Percentiles rank a stretch among this genome's conserved stretches.
Evolutionary conservation across 192 early-diverging fungal species (phyloP).

Genomic region (Linnemannia hyalina): DNA sequence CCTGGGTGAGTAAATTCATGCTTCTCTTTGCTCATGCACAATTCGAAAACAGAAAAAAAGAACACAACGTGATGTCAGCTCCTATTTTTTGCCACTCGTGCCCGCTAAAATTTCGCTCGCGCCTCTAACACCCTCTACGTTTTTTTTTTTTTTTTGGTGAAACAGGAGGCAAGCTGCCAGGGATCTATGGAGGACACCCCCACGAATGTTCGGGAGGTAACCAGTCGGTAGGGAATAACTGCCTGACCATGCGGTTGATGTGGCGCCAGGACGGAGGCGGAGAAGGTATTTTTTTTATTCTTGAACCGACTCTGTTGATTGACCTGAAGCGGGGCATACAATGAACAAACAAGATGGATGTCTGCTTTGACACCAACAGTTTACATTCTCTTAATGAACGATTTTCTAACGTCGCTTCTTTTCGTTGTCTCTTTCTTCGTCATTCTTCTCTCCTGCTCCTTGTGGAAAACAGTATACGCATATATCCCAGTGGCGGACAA

Average conservation of each 20-base stretch:
- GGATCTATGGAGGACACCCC: slow-evolving; percentile 59
- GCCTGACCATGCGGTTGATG: slow-evolving; percentile 64
- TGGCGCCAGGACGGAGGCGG: slow-evolving; percentile 57
- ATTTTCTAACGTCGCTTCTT: neutral
- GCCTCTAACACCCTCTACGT: neutral
- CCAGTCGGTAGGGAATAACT: slow-evolving; percentile 60
- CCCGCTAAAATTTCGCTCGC: neutral
- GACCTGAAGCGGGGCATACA: neutral
- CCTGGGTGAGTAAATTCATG: slow-evolving; percentile 25
- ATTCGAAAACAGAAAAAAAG: no score
- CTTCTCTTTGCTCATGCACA: neutral
- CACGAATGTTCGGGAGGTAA: slow-evolving; percentile 62
- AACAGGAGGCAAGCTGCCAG: slow-evolving; percentile 64
- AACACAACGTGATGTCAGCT: slow-evolving; percentile 6
- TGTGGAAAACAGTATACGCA: slow-evolving; percentile 55
- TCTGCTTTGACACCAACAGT: no score
- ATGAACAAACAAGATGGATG: neutral
- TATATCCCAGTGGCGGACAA: slow-evolving; percentile 57
- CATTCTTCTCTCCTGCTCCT: neutral
- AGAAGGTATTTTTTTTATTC: slow-evolving; percentile 40
- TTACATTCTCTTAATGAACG: neutral
- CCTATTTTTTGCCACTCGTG: neutral
- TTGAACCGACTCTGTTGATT: neutral
- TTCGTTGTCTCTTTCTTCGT: neutral
- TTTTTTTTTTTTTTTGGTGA: neutral